phyloP scores from a whole-genome alignment of 441 rosid species.

The Rhodomyrtus psidioides region DNA sequence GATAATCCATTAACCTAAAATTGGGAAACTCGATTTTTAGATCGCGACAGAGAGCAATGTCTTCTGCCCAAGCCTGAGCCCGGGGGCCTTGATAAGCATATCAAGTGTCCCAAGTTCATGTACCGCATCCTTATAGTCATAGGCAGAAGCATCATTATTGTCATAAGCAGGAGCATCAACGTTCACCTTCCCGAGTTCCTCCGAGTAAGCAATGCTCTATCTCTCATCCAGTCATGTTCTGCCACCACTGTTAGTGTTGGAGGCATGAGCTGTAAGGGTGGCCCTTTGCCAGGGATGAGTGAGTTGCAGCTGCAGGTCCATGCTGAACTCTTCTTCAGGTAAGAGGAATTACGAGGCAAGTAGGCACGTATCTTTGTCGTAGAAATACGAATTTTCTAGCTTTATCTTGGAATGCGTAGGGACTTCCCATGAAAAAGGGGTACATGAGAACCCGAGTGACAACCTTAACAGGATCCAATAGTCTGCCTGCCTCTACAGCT shows the following conservation, averaged over 20 bases:
- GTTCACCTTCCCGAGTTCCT: slow-evolving; percentile 78
- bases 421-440: slow-evolving; percentile 76
- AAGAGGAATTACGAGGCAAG: slow-evolving; percentile 91
- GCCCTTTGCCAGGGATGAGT: slow-evolving; percentile 65
- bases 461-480: slow-evolving; percentile 76
- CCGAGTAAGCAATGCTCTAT: slow-evolving; percentile 86
- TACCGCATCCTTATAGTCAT: slow-evolving; percentile 90
- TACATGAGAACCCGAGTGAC: slow-evolving; percentile 91
- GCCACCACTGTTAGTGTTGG: too few relatives aligned
- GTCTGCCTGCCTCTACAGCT: slow-evolving; percentile 72
- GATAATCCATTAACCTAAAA: too few relatives aligned
- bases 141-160: too few relatives aligned
- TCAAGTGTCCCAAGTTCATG: slow-evolving; percentile 93
- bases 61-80: slow-evolving; percentile 90
- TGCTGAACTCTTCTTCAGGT: slow-evolving; percentile 66
- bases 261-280: slow-evolving; percentile 71
- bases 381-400: slow-evolving; percentile 85
- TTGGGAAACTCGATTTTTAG: too few relatives aligned
- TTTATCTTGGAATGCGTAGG: slow-evolving; percentile 87
- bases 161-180: slow-evolving; percentile 90
- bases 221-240: slow-evolving; percentile 97
- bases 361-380: slow-evolving; percentile 67
- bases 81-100: slow-evolving; percentile 79
- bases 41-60: slow-evolving; percentile 78
- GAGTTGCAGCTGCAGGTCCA: slow-evolving; percentile 89